These are phyloP conservation scores for Chaetothyriales sp. DNA, from an alignment of 2,329 filamentous ascomycete genomes.

Conservation along the genomic window DNA sequence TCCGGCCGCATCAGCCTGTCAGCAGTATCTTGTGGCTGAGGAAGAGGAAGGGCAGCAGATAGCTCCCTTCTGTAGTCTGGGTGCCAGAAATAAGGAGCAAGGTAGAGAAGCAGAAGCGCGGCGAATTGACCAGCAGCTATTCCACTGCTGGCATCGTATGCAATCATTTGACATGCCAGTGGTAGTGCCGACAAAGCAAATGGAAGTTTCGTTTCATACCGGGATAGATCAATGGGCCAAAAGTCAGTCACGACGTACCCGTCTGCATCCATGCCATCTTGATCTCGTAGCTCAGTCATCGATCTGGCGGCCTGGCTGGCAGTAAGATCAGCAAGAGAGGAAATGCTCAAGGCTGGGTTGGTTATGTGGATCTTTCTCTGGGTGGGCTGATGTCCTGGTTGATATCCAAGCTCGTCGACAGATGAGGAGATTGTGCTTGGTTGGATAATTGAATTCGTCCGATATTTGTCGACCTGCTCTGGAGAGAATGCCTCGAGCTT, in stretches of 20 bases:
- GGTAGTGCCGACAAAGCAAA: conserved; percentile 16
- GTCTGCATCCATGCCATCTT: conserved; percentile 9
- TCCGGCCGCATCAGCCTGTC: conserved; percentile 21
- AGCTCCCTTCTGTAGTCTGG: conserved; percentile 3
- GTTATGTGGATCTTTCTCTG: conserved; percentile 11
- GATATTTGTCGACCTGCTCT: neutral
- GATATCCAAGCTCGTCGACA: conserved; percentile 11
- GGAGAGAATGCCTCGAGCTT: neutral
- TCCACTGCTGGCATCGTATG: conserved; percentile 23
- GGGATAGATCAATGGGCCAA: conserved; percentile 14
- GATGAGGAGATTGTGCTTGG: conserved; percentile 5
- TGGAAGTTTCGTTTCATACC: conserved; percentile 12
- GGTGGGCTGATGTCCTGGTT: conserved; percentile 1
- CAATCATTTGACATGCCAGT: conserved; percentile 14
- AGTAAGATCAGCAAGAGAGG: neutral
- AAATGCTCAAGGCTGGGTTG: conserved; percentile 5
- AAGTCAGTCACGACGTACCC: conserved; percentile 14
- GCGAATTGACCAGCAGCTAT: conserved; percentile 33
- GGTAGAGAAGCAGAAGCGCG: conserved; percentile 31
- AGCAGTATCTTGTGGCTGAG: conserved; percentile 6
- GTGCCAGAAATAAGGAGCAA: conserved; percentile 29
- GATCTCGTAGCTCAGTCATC: neutral
- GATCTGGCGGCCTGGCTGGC: neutral
- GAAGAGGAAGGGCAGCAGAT: neutral
- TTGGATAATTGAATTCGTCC: neutral